Conservation (phyloP, 2,329 filamentous ascomycete genomes). For the Kalmusia sp. region DNA sequence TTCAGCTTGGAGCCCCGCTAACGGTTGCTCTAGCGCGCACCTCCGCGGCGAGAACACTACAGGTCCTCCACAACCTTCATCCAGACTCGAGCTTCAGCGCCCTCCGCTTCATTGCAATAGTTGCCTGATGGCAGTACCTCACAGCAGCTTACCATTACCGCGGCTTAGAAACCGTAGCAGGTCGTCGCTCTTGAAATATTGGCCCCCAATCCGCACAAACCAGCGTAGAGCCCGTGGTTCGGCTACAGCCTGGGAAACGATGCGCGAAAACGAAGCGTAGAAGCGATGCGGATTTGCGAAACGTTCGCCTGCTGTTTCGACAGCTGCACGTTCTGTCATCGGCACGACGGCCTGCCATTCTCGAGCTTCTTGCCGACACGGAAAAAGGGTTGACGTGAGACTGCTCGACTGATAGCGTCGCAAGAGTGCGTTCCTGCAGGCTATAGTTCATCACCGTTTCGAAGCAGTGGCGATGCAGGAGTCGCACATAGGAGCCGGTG, state of each 20-base stretch:
- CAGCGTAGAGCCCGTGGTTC: not conserved
- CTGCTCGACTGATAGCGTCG: not conserved
- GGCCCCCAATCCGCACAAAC: slow-evolving; percentile 9
- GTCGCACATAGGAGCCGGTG: slow-evolving; percentile 3
- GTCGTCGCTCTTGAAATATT: not conserved
- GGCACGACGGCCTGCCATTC: not conserved
- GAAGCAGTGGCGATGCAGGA: slow-evolving; percentile 14
- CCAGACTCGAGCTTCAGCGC: too few species aligned
- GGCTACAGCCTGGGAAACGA: too few species aligned
- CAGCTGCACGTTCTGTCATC: not conserved
- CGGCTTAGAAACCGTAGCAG: not conserved
- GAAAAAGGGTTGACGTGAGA: not conserved
- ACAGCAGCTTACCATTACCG: too few species aligned
- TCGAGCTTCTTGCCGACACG: not conserved
- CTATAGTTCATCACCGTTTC: slow-evolving; percentile 15
- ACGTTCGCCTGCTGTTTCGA: not conserved
- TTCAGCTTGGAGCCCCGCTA: not conserved
- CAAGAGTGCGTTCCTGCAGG: not conserved
- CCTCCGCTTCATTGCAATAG: too few species aligned
- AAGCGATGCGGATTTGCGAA: slow-evolving; percentile 7
- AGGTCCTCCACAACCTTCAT: too few species aligned
- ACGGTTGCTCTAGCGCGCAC: not conserved
- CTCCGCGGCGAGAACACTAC: not conserved
- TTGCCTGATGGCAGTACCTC: too few species aligned
- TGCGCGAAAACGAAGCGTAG: too few species aligned